Base-by-base conservation (phyloP, 2,329 filamentous ascomycete species). In the Phialophora chinensis region DNA sequence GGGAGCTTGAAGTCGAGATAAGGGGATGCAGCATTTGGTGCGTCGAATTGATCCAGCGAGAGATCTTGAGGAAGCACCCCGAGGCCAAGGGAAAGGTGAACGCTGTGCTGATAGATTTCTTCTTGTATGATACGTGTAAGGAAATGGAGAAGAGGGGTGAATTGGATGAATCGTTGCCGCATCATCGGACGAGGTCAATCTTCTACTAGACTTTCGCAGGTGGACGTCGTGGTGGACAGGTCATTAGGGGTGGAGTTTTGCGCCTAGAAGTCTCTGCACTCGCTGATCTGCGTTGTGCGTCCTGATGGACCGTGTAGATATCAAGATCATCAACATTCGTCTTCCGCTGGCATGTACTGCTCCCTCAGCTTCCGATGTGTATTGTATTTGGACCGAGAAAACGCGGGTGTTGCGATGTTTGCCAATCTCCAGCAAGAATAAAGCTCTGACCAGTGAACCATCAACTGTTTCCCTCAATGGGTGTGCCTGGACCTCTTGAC, bases 1-100 rank as follows among this genome's bases (percentile, higher is more conserved):
- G 89, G 60, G 84, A 82, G 11, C 94, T 91, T 87, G 95, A 99
- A 75, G 80, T 97, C 68, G 93, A 99, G 75, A 82, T 99, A 38
- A 86, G 95, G 79, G 94, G 92, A 14, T 95, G 93, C 76, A 97
- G 91, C 74, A 97, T 99, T 72, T 98, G 94, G 93, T 95, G 92
- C 68, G 91, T 98, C 1, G 95, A 99, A 77, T 81, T 97, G 69
- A 90, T 99, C 70, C 85, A 88, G 61, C 86, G 90, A 38, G 91
- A 97, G 76, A 98, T 99, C 59, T 75, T 89, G 64, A 85, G 83
- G 54, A 79, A 87, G 14, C 88, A 97, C 73, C 91, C 93, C 0
- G 67, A 66, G 42, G 65, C 62, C 58, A 69, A 60, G 33, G 67
- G 57, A 72, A 80, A 81, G 17, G 78, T 90, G 69, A 99, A 99